Percentiles rank a stretch among this genome's conserved stretches.
phyloP scores from a whole-genome alignment of 345 rosid genomes.

The Salix koriyanagi region DNA sequence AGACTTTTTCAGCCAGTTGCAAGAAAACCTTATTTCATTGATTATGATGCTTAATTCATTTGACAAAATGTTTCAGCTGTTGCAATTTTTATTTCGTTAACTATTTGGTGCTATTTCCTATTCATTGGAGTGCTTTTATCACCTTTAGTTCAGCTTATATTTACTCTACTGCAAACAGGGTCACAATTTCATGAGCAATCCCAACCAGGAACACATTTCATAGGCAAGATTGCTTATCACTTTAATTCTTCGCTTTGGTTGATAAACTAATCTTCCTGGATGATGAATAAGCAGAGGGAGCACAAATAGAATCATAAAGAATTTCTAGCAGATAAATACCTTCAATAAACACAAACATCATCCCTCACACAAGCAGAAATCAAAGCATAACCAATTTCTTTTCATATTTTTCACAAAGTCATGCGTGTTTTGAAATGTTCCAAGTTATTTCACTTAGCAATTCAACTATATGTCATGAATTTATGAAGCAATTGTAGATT shows the following conservation, averaged over 20 bases:
- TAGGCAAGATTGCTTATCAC: not conserved
- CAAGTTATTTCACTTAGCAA: not conserved
- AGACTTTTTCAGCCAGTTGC: not conserved
- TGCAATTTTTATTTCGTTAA: not conserved
- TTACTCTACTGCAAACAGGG: too few relatives aligned
- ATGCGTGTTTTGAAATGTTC: not conserved
- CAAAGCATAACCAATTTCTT: not conserved
- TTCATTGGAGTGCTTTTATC: not conserved
- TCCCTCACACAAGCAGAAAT: not conserved
- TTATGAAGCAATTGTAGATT: not conserved
- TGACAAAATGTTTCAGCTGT: not conserved
- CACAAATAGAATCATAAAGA: not conserved
- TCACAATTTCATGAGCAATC: not conserved
- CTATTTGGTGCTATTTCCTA: not conserved
- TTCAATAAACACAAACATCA: not conserved
- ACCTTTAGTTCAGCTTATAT: not conserved
- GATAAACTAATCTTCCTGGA: not conserved
- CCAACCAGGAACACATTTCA: not conserved
- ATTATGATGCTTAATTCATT: not conserved
- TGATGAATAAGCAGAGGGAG: not conserved
- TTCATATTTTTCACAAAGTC: not conserved
- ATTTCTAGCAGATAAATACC: not conserved
- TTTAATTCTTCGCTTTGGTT: not conserved
- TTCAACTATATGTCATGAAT: not conserved
- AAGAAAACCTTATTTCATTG: not conserved